Evolutionary conservation across 345 rosid species (phyloP).

Genomic region (Linum trigynum): DNA sequence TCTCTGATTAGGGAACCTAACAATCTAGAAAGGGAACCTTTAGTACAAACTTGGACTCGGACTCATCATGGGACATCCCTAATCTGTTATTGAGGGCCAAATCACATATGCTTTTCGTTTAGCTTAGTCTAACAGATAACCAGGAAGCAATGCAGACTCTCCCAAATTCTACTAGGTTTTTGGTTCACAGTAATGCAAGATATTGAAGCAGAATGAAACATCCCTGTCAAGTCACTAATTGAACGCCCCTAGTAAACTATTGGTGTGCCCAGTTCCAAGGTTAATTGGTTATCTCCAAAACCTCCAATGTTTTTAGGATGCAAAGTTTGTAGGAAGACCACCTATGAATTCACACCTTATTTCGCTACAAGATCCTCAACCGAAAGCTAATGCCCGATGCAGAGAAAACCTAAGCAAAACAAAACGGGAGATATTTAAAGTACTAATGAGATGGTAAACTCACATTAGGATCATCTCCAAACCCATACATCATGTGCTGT

Average conservation of each 20-base stretch:
- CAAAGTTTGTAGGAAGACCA: no score
- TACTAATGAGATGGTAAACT: conserved; percentile 14
- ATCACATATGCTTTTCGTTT: background rate
- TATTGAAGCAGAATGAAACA: no score
- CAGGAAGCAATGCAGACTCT: background rate
- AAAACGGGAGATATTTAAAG: background rate
- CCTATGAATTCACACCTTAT: no score
- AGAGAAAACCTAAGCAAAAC: background rate
- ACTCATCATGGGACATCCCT: background rate
- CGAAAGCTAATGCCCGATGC: background rate
- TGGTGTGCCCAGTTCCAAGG: no score
- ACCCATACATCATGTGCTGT: conserved; percentile 97
- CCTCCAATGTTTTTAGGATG: no score
- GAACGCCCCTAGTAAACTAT: no score
- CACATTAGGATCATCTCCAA: conserved; percentile 83
- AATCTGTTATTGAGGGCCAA: background rate
- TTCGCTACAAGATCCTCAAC: no score
- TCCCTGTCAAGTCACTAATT: no score
- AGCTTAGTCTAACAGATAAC: background rate
- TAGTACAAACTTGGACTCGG: background rate
- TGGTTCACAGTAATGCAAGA: no score
- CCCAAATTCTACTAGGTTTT: background rate
- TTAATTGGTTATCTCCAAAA: no score
- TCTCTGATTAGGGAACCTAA: background rate
- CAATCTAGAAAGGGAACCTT: no score